phyloP scores from a whole-genome alignment of 2,329 filamentous ascomycete genomes.

The Teratosphaeria viscida region DNA sequence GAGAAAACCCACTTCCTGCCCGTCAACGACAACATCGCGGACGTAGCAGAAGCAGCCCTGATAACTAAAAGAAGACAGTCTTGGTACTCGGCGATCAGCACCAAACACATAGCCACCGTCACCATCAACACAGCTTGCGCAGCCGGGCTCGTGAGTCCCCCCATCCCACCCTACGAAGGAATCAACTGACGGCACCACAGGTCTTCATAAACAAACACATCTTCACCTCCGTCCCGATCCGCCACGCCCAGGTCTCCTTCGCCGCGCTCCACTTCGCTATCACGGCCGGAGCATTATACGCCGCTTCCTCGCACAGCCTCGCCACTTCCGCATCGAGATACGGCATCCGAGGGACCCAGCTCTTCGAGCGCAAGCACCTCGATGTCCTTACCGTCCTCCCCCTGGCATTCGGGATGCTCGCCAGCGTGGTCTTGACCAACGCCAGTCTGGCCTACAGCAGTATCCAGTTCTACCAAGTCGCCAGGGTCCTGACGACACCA shows the following conservation, averaged over 20 bases:
- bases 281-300: constrained; percentile 53
- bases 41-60: neutral
- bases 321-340: constrained; percentile 27
- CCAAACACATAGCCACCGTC: neutral
- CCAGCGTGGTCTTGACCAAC: constrained; percentile 61
- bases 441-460: constrained; percentile 57
- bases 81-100: neutral
- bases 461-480: constrained; percentile 61
- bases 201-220: constrained; percentile 63
- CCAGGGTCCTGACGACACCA: constrained; percentile 56
- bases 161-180: neutral
- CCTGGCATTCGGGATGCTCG: constrained; percentile 55
- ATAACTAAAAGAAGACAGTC: neutral
- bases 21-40: neutral
- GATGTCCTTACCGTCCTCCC: constrained; percentile 49
- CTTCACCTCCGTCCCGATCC: constrained; percentile 52
- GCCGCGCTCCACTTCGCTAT: constrained; percentile 59
- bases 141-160: constrained; percentile 2
- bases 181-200: constrained; percentile 24
- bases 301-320: constrained; percentile 36
- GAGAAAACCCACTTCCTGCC: neutral
- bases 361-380: constrained; percentile 50
- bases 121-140: constrained; percentile 3
- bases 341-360: constrained; percentile 33
- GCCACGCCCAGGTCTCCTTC: constrained; percentile 54